phyloP scores from a whole-genome alignment of 2,329 filamentous ascomycete species.

The Teratosphaeria gauchensis region DNA sequence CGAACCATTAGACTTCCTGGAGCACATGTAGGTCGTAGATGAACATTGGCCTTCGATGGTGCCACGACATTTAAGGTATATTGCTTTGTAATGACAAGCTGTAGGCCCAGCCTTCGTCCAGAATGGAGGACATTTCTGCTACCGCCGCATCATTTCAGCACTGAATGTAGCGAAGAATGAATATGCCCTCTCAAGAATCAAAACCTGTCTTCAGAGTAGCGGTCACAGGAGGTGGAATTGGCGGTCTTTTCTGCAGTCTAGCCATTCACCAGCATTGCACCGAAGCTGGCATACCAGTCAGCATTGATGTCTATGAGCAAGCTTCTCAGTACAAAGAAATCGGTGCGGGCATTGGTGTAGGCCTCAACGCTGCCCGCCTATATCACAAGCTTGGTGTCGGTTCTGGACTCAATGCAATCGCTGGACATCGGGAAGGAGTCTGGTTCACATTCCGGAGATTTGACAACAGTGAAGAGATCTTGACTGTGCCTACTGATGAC shows the following conservation, averaged over 20 bases:
- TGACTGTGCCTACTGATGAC: slow-evolving; percentile 21
- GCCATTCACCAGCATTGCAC: slow-evolving; percentile 28
- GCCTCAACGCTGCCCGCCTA: slow-evolving; percentile 27
- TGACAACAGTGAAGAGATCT: slow-evolving; percentile 26
- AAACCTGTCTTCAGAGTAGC: slow-evolving; percentile 20
- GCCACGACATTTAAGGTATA: too few relatives aligned
- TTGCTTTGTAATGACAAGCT: background rate
- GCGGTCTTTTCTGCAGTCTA: slow-evolving; percentile 29
- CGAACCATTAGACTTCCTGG: background rate
- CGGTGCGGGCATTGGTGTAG: slow-evolving; percentile 28
- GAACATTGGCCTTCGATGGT: too few relatives aligned
- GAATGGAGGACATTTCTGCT: background rate
- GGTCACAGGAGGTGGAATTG: slow-evolving; percentile 33
- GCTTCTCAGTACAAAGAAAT: slow-evolving; percentile 27
- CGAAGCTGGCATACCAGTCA: slow-evolving; percentile 2
- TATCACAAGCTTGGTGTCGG: slow-evolving; percentile 27
- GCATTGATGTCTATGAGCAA: slow-evolving; percentile 30
- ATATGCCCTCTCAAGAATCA: background rate
- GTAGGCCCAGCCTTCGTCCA: background rate
- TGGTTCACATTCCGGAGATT: slow-evolving; percentile 29
- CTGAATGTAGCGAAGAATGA: background rate
- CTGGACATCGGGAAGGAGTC: slow-evolving; percentile 22
- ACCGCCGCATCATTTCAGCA: background rate
- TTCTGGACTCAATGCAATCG: slow-evolving; percentile 19
- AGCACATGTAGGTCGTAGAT: too few relatives aligned